These are phyloP conservation scores for Olyra latifolia DNA, from an alignment of 176 grass and related monocot genomes.

Conservation along the genomic window DNA sequence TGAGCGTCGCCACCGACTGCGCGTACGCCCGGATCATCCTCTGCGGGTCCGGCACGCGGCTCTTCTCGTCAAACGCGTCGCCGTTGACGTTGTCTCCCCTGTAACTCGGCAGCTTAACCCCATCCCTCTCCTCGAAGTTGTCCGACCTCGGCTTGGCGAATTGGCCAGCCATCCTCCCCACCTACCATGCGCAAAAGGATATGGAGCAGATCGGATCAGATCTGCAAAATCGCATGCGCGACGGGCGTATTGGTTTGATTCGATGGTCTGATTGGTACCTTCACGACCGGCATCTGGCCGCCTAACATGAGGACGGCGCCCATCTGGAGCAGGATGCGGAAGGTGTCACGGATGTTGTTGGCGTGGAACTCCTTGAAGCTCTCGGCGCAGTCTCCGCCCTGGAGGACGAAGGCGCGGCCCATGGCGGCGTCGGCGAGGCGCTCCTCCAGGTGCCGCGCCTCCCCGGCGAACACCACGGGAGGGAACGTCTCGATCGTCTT, in stretches of 20 bases:
- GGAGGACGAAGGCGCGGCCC: slow-evolving; percentile 86
- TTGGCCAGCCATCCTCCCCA: slow-evolving; percentile 95
- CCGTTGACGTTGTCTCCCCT: slow-evolving; percentile 95
- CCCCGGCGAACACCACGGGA: slow-evolving; percentile 86
- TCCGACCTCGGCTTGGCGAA: slow-evolving; percentile 96
- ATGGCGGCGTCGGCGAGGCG: slow-evolving; percentile 83
- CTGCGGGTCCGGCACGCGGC: slow-evolving; percentile 73
- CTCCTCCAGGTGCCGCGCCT: slow-evolving; percentile 87
- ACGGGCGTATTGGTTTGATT: not conserved
- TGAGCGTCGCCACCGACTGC: slow-evolving; percentile 84
- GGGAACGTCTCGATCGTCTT: slow-evolving; percentile 91
- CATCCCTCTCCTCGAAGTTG: slow-evolving; percentile 64
- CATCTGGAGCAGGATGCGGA: slow-evolving; percentile 97
- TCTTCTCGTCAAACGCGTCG: slow-evolving; percentile 73
- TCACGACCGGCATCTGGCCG: slow-evolving; percentile 85
- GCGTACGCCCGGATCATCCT: slow-evolving; percentile 86
- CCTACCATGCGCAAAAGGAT: slow-evolving; percentile 28
- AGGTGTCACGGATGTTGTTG: slow-evolving; percentile 96
- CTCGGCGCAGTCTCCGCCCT: slow-evolving; percentile 95
- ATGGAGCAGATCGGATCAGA: slow-evolving; percentile 38
- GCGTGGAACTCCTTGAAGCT: slow-evolving; percentile 99
- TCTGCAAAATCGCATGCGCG: not conserved
- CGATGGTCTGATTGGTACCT: slow-evolving; percentile 44
- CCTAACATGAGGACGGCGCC: slow-evolving; percentile 98
- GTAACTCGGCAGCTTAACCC: slow-evolving; percentile 95